phyloP scores from a whole-genome alignment of 768 basidiomycete species.

The Leccinellum rugosiceps region DNA sequence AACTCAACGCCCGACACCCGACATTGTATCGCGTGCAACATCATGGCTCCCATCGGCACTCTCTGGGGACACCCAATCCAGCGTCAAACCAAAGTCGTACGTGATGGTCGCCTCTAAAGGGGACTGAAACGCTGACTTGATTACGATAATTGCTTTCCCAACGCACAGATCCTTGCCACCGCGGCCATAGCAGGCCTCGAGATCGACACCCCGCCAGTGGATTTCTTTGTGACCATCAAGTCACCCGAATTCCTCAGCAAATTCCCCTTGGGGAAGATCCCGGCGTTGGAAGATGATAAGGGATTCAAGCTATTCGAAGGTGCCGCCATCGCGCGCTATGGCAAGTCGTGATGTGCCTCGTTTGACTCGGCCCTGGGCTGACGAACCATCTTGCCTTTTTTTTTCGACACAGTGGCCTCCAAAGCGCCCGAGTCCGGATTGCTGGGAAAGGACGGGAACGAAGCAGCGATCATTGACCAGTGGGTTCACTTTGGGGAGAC shows the following conservation, averaged over 20 bases:
- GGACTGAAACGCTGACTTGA: not conserved
- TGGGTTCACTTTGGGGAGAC: slow-evolving; percentile 31
- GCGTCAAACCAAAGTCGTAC: slow-evolving; percentile 28
- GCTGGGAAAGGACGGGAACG: slow-evolving; percentile 20
- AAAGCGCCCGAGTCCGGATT: slow-evolving; percentile 25
- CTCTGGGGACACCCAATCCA: slow-evolving; percentile 24
- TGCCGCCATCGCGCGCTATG: slow-evolving; percentile 28
- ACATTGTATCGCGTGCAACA: slow-evolving; percentile 2
- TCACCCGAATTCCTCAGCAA: slow-evolving; percentile 28
- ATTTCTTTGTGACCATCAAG: slow-evolving; percentile 24
- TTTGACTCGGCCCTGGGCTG: not conserved
- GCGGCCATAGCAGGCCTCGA: slow-evolving; percentile 26
- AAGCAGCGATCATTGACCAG: slow-evolving; percentile 29
- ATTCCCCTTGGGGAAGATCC: slow-evolving; percentile 29
- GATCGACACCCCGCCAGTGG: slow-evolving; percentile 20
- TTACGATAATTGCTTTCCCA: not conserved
- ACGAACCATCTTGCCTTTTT: not conserved
- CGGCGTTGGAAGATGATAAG: slow-evolving; percentile 22
- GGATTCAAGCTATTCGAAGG: slow-evolving; percentile 29
- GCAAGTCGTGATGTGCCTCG: slow-evolving; percentile 4
- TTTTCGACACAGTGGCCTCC: slow-evolving; percentile 18
- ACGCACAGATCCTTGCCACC: slow-evolving; percentile 22
- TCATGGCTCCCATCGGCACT: slow-evolving; percentile 28
- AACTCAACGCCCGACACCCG: not conserved
- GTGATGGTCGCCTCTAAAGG: slow-evolving; percentile 2